These are phyloP conservation scores for Globisporangium solare DNA, from an alignment of 352 stramenopile genomes.

Conservation along the genomic window DNA sequence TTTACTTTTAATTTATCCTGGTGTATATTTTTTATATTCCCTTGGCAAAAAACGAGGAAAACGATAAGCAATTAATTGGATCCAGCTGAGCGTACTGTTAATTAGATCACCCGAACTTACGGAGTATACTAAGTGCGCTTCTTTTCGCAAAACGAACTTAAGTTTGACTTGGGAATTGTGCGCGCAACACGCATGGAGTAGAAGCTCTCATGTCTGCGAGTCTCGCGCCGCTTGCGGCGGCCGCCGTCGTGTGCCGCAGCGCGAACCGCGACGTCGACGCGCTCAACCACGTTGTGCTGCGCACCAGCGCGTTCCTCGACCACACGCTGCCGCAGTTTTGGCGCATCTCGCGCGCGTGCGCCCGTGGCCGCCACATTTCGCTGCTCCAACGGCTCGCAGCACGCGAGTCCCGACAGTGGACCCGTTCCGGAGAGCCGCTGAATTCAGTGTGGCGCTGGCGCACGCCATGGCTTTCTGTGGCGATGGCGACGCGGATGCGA, in stretches of 20 bases:
- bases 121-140: too few relatives aligned
- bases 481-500: background rate
- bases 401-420: constrained; percentile 1
- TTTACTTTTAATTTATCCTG: too few relatives aligned
- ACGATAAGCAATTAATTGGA: too few relatives aligned
- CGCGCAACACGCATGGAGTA: too few relatives aligned
- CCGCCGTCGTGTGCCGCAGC: constrained; percentile 6
- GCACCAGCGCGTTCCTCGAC: constrained; percentile 5
- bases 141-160: too few relatives aligned
- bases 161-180: too few relatives aligned
- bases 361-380: background rate
- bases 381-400: background rate
- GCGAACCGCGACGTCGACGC: background rate
- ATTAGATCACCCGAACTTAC: too few relatives aligned
- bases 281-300: constrained; percentile 5
- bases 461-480: background rate
- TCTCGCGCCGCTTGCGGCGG: background rate
- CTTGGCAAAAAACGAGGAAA: too few relatives aligned
- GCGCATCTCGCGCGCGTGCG: constrained; percentile 5
- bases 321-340: constrained; percentile 1
- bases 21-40: too few relatives aligned
- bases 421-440: background rate
- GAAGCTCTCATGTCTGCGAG: too few relatives aligned
- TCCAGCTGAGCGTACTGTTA: too few relatives aligned
- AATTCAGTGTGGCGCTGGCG: constrained; percentile 8